These are phyloP conservation scores for Rauvolfia tetraphylla DNA, from an alignment of 257 asterid species.

Conservation along the genomic window DNA sequence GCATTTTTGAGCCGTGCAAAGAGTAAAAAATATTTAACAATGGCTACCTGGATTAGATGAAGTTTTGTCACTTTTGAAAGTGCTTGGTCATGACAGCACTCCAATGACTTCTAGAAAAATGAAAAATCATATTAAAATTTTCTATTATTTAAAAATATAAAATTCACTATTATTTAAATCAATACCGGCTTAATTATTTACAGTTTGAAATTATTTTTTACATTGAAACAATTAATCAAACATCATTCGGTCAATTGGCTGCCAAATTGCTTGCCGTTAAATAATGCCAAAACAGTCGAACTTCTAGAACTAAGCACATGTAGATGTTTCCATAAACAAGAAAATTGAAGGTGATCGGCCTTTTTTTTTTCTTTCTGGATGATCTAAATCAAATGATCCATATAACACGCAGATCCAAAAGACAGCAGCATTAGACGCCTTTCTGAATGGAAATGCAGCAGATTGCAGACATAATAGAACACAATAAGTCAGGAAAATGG, in stretches of 20 bases:
- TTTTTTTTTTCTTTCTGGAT: too few species aligned
- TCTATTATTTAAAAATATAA: too few species aligned
- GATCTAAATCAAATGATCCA: not conserved
- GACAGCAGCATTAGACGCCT: not conserved
- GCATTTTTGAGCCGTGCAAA: not conserved
- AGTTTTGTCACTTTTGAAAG: slow-evolving; percentile 1
- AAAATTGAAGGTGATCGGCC: not conserved
- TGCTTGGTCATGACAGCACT: not conserved
- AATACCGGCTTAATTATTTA: not conserved
- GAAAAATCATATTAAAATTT: not conserved
- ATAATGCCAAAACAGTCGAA: not conserved
- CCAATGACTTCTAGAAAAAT: not conserved
- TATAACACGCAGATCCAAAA: not conserved
- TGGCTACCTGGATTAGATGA: slow-evolving; percentile 1
- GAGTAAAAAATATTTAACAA: slow-evolving; percentile 21
- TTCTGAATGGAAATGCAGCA: too few species aligned
- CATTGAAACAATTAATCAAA: not conserved
- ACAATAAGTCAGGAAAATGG: not conserved
- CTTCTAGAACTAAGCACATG: not conserved
- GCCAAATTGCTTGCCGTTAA: not conserved
- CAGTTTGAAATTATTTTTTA: not conserved
- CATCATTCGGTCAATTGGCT: not conserved
- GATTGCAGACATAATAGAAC: not conserved
- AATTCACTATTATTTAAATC: not conserved
- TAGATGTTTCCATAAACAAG: too few species aligned